Percentiles rank a stretch among this genome's conserved stretches.
These are phyloP conservation scores for Aeschynomene evenia DNA, from an alignment of 306 rosid genomes.

Conservation along the genomic window DNA sequence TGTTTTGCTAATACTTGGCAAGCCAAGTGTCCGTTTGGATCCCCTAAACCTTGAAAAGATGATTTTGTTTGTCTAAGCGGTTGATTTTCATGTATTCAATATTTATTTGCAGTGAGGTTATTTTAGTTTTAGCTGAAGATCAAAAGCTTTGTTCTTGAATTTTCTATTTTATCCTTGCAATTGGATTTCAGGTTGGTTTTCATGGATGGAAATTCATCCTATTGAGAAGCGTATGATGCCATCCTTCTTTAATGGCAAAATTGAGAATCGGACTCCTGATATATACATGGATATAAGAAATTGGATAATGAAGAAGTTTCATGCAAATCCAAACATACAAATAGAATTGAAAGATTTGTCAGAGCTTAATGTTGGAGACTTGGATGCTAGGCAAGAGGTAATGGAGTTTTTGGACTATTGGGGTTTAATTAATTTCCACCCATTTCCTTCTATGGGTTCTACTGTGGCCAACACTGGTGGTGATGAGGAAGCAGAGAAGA, in stretches of 20 bases:
- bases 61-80: not conserved
- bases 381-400: slow-evolving; percentile 75
- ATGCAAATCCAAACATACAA: slow-evolving; percentile 51
- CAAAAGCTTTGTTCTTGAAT: slow-evolving; percentile 9
- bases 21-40: not conserved
- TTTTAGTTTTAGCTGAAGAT: not conserved
- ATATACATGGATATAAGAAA: slow-evolving; percentile 72
- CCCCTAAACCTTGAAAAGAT: not conserved
- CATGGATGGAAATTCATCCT: slow-evolving; percentile 66
- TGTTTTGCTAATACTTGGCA: not conserved
- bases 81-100: slow-evolving; percentile 3
- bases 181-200: slow-evolving; percentile 82
- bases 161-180: slow-evolving; percentile 14
- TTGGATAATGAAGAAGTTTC: slow-evolving; percentile 75
- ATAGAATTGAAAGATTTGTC: slow-evolving; percentile 70
- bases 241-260: slow-evolving; percentile 70
- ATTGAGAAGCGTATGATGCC: slow-evolving; percentile 74
- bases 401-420: slow-evolving; percentile 86
- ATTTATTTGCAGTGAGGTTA: not conserved
- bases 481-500: slow-evolving; percentile 47
- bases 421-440: slow-evolving; percentile 95
- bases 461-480: slow-evolving; percentile 31
- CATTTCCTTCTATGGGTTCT: slow-evolving; percentile 61
- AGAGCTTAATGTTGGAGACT: slow-evolving; percentile 71
- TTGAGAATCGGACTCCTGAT: slow-evolving; percentile 61